These are phyloP conservation scores for Helminthosporium solani DNA, from an alignment of 2,329 filamentous ascomycete species.

Conservation along the genomic window DNA sequence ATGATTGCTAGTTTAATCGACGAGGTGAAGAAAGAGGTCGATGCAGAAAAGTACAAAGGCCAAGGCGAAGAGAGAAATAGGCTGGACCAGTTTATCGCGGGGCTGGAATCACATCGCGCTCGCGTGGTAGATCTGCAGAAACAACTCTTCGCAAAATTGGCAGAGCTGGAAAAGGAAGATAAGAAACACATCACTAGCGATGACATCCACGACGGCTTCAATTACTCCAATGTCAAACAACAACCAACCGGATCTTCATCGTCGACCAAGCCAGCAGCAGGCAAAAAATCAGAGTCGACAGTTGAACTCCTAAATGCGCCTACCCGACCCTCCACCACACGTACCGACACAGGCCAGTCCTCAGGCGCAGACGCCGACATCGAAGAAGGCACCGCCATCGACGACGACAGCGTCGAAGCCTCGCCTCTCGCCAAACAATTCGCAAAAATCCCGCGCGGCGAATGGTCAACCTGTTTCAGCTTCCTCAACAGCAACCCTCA, in stretches of 20 bases:
- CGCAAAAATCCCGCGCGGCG: conserved; percentile 70
- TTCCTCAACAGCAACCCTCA: conserved; percentile 79
- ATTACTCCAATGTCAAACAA: conserved; percentile 72
- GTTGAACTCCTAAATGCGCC: conserved; percentile 76
- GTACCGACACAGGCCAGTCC: conserved; percentile 49
- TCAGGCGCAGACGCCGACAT: conserved; percentile 64
- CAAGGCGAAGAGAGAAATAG: conserved; percentile 43
- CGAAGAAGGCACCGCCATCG: conserved; percentile 54
- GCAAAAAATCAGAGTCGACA: conserved; percentile 23
- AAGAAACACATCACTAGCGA: conserved; percentile 92
- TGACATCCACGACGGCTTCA: conserved; percentile 82
- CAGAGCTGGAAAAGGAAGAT: conserved; percentile 81
- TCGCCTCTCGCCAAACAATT: conserved; percentile 79
- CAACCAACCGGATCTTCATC: conserved; percentile 26
- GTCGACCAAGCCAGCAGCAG: conserved; percentile 26
- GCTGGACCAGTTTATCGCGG: conserved; percentile 74
- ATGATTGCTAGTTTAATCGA: conserved; percentile 98
- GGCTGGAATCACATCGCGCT: conserved; percentile 71
- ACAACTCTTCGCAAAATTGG: conserved; percentile 72
- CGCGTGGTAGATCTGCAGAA: conserved; percentile 79
- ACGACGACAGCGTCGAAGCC: conserved; percentile 71
- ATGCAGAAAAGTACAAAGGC: conserved; percentile 67
- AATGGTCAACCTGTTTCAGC: conserved; percentile 71
- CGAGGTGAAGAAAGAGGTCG: conserved; percentile 83
- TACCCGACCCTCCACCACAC: conserved; percentile 38